phyloP scores from a whole-genome alignment of 495 filamentous ascomycete genomes.

The Pseudomonodictys pantanalensis region DNA sequence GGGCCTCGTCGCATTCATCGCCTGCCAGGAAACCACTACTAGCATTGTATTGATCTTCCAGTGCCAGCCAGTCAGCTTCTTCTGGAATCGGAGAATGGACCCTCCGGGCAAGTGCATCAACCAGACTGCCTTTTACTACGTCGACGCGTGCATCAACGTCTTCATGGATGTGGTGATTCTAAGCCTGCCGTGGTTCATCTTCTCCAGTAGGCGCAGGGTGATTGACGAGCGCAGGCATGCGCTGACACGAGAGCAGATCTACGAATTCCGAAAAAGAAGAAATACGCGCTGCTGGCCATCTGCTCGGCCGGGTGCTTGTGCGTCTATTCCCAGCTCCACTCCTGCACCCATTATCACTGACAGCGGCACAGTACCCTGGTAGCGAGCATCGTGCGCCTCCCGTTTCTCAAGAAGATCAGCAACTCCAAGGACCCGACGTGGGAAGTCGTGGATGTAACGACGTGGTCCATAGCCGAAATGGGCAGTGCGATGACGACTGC shows the following conservation, averaged over 20 bases:
- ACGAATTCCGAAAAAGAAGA: neutral
- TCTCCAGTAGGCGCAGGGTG: neutral
- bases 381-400: neutral
- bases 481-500: neutral
- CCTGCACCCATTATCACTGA: neutral
- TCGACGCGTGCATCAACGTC: neutral
- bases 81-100: neutral
- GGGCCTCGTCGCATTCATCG: neutral
- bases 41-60: neutral
- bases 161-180: neutral
- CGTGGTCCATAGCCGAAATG: constrained; percentile 6
- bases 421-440: neutral
- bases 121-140: constrained; percentile 2
- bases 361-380: neutral
- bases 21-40: neutral
- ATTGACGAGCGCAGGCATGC: neutral
- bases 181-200: neutral
- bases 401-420: neutral
- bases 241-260: neutral
- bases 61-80: neutral
- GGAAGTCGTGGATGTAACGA: neutral
- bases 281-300: constrained; percentile 1
- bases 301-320: neutral
- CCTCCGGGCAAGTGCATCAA: constrained; percentile 3
- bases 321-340: neutral